Evolutionary conservation across 495 filamentous ascomycete genomes (phyloP).

Genomic region (Annulohypoxylon stygium): DNA sequence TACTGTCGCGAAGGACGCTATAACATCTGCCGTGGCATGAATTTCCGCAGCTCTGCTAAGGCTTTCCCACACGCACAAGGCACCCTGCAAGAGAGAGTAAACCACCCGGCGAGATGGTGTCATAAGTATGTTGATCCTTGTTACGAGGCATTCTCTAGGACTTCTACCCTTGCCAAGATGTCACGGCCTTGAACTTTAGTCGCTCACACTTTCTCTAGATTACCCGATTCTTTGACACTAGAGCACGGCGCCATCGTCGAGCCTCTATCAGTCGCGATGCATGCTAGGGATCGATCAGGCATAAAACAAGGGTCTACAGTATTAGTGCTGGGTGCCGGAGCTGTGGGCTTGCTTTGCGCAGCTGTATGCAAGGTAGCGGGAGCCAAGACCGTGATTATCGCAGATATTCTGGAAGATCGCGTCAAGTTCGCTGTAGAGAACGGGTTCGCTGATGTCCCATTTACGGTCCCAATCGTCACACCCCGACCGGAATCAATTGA

Average conservation of each 20-base stretch:
- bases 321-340: slow-evolving; percentile 84
- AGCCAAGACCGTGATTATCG: slow-evolving; percentile 73
- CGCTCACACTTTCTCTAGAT: slow-evolving; percentile 46
- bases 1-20: slow-evolving; percentile 78
- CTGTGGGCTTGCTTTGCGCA: slow-evolving; percentile 82
- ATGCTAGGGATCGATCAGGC: slow-evolving; percentile 74
- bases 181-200: background rate
- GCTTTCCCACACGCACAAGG: slow-evolving; percentile 83
- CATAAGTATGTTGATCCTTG: slow-evolving; percentile 63
- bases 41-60: slow-evolving; percentile 84
- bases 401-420: slow-evolving; percentile 81
- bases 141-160: background rate
- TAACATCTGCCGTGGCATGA: slow-evolving; percentile 86
- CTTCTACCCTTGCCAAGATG: background rate
- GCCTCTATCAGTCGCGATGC: slow-evolving; percentile 83
- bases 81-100: slow-evolving; percentile 82
- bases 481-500: slow-evolving; percentile 66
- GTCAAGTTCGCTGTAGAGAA: slow-evolving; percentile 79
- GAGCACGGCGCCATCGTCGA: slow-evolving; percentile 82
- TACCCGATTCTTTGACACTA: slow-evolving; percentile 73
- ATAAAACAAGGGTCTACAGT: slow-evolving; percentile 67
- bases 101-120: slow-evolving; percentile 78
- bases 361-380: slow-evolving; percentile 73
- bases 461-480: slow-evolving; percentile 67
- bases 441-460: slow-evolving; percentile 72